Conservation (phyloP, 805 yeast genomes). For the Yamadazyma akitaensis region DNA sequence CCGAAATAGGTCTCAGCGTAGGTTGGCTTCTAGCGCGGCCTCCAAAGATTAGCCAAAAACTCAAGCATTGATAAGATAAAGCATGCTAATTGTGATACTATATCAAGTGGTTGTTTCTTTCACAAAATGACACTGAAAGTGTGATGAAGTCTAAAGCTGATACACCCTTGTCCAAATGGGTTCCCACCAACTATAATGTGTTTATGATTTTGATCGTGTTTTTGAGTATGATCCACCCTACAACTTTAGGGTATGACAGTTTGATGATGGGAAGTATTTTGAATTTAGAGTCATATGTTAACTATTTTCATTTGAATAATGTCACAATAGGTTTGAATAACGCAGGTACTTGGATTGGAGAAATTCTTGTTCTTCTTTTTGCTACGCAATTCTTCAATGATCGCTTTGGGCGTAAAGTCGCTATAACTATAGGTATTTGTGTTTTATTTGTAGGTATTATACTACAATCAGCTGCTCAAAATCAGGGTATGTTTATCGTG, state of each 20-base stretch:
- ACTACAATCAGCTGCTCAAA: conserved; percentile 35
- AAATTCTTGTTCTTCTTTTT: conserved; percentile 5
- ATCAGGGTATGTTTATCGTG: conserved; percentile 33
- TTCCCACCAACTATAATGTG: conserved; percentile 7
- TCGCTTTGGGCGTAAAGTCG: conserved; percentile 25
- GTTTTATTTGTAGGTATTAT: conserved; percentile 31
- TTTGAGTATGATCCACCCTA: conserved; percentile 10
- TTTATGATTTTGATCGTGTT: conserved; percentile 2
- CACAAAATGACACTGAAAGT: neutral
- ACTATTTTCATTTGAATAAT: conserved; percentile 8
- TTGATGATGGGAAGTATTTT: conserved; percentile 12
- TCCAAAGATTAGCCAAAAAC: no score
- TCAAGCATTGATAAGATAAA: no score
- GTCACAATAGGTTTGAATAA: conserved; percentile 13
- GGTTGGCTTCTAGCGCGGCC: no score
- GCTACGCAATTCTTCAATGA: conserved; percentile 4
- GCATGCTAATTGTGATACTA: neutral
- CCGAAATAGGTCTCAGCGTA: no score
- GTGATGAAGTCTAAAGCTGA: neutral
- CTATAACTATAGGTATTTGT: conserved; percentile 22
- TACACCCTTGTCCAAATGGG: conserved; percentile 5
- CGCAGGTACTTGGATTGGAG: conserved; percentile 14
- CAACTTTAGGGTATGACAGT: conserved; percentile 11
- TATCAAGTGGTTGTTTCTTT: neutral
- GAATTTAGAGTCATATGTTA: conserved; percentile 10